Conservation (phyloP, 768 basidiomycete genomes). For the Trametes coccinea region DNA sequence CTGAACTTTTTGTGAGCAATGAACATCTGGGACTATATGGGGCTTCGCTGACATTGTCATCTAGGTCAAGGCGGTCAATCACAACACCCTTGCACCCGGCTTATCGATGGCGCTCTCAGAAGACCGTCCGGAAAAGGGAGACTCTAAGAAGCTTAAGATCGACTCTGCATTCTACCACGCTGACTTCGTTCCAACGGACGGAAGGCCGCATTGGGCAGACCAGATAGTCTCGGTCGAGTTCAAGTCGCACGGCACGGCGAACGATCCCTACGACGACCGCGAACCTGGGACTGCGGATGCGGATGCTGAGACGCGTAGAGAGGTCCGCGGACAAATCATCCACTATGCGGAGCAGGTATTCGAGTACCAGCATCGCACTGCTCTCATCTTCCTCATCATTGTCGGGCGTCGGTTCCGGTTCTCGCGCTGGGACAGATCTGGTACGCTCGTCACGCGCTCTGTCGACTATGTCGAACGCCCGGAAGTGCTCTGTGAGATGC, state of each 20-base stretch:
- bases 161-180: slow-evolving; percentile 3
- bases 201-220: slow-evolving; percentile 13
- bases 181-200: background rate
- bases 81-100: background rate
- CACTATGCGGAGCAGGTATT: slow-evolving; percentile 6
- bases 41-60: too few relatives aligned
- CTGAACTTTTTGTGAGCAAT: background rate
- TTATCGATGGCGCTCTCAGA: background rate
- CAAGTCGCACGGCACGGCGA: background rate
- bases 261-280: slow-evolving; percentile 7
- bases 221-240: slow-evolving; percentile 13
- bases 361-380: slow-evolving; percentile 8
- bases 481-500: slow-evolving; percentile 1
- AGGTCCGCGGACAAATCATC: slow-evolving; percentile 4
- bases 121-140: background rate
- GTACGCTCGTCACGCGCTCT: slow-evolving; percentile 1
- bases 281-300: background rate
- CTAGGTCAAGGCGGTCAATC: background rate
- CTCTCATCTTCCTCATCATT: slow-evolving; percentile 13
- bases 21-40: too few relatives aligned
- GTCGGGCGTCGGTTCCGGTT: slow-evolving; percentile 5
- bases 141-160: background rate
- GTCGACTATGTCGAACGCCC: slow-evolving; percentile 13
- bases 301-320: background rate
- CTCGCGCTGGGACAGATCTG: slow-evolving; percentile 17